Conservation (phyloP, 176 grass and related monocot genomes). For the Cenchrus fungigraminus region DNA sequence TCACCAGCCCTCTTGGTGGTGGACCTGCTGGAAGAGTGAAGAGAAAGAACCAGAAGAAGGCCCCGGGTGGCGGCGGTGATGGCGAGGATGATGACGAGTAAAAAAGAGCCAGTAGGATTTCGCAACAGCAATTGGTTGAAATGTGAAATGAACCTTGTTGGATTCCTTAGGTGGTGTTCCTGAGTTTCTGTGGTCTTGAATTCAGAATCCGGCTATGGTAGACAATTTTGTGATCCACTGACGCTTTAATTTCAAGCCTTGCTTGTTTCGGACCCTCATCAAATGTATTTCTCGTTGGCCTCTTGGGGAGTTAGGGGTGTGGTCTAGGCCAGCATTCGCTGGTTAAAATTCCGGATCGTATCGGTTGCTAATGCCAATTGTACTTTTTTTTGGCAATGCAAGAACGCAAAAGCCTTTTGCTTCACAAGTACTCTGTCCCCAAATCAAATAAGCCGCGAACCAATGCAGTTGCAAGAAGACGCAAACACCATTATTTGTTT, state of each 20-base stretch:
- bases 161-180: slow-evolving; percentile 1
- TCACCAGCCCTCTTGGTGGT: slow-evolving; percentile 67
- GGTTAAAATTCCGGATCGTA: too few relatives aligned
- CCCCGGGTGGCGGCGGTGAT: slow-evolving; percentile 51
- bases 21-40: slow-evolving; percentile 69
- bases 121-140: background rate
- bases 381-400: too few relatives aligned
- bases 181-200: background rate
- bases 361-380: too few relatives aligned
- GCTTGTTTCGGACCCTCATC: background rate
- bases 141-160: background rate
- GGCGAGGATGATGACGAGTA: slow-evolving; percentile 65
- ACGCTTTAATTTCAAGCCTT: slow-evolving; percentile 22
- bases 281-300: background rate
- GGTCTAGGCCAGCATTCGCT: too few relatives aligned
- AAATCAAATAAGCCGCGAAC: too few relatives aligned
- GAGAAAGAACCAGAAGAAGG: slow-evolving; percentile 68
- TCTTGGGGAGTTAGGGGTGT: too few relatives aligned
- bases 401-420: too few relatives aligned
- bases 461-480: too few relatives aligned
- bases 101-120: background rate
- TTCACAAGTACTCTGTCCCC: too few relatives aligned
- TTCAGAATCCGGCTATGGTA: background rate
- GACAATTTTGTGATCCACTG: slow-evolving; percentile 6
- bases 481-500: too few relatives aligned